These are phyloP conservation scores for Aspergillus ellipticus DNA, from an alignment of 495 filamentous ascomycete species.

Conservation along the genomic window DNA sequence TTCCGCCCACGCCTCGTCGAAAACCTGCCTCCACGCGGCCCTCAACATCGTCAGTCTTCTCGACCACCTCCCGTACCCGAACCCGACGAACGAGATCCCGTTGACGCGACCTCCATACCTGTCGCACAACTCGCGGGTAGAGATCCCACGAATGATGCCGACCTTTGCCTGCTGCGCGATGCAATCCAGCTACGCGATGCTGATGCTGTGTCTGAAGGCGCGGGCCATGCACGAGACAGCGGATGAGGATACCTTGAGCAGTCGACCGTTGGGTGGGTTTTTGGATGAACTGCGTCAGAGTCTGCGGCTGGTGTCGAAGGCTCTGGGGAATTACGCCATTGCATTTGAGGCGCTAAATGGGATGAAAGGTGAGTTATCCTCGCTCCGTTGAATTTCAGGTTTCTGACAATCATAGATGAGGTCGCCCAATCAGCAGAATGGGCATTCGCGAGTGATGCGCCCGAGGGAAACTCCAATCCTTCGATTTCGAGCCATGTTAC, in stretches of 20 bases:
- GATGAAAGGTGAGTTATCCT: constrained; percentile 38
- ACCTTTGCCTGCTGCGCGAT: constrained; percentile 49
- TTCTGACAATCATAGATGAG: too few relatives aligned
- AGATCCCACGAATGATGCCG: constrained; percentile 45
- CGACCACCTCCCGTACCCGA: constrained; percentile 36
- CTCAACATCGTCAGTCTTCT: constrained; percentile 40
- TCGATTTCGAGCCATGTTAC: too few relatives aligned
- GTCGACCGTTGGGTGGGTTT: not conserved
- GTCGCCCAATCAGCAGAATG: not conserved
- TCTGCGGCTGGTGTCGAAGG: constrained; percentile 2
- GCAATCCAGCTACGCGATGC: constrained; percentile 47
- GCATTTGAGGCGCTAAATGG: constrained; percentile 26
- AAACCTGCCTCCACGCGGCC: constrained; percentile 41
- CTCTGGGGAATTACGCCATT: constrained; percentile 8
- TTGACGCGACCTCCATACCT: not conserved
- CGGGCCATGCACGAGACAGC: constrained; percentile 22
- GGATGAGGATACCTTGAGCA: constrained; percentile 18
- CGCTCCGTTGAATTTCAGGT: constrained; percentile 1
- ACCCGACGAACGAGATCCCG: constrained; percentile 8
- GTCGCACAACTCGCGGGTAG: constrained; percentile 10
- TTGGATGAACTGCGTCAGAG: constrained; percentile 9
- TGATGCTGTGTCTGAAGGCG: constrained; percentile 33
- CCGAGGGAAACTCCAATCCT: too few relatives aligned
- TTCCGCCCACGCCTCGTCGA: constrained; percentile 36
- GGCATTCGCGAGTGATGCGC: not conserved